Percentiles rank a stretch among this genome's conserved stretches.
phyloP scores from a whole-genome alignment of 805 yeast species.

The Blastobotrys peoriensis region DNA sequence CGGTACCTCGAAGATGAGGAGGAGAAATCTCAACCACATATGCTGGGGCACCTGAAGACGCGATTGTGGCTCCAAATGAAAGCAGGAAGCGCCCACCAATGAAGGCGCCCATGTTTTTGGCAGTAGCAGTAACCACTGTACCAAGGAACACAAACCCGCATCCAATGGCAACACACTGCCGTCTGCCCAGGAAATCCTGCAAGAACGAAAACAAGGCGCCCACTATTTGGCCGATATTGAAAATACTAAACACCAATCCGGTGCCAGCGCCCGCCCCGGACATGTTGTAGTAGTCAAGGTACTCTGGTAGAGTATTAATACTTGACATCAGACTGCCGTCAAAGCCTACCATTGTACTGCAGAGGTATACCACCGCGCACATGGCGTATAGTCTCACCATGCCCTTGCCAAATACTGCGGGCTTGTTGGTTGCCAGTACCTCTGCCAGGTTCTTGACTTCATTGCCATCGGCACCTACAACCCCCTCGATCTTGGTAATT shows the following conservation, averaged over 20 bases:
- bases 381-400: constrained; percentile 5
- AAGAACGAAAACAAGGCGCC: constrained; percentile 9
- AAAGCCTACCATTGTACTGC: constrained; percentile 9
- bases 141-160: constrained; percentile 8
- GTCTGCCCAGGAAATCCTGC: constrained; percentile 9
- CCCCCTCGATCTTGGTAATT: too few species aligned
- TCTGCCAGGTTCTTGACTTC: too few species aligned
- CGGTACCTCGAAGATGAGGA: constrained; percentile 9
- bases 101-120: constrained; percentile 4
- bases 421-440: constrained; percentile 5
- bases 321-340: constrained; percentile 13
- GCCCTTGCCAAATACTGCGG: constrained; percentile 8
- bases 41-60: constrained; percentile 6
- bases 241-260: constrained; percentile 12
- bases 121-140: constrained; percentile 6
- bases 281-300: constrained; percentile 9
- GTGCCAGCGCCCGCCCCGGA: constrained; percentile 8
- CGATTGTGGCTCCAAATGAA: constrained; percentile 3
- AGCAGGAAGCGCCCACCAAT: constrained; percentile 10
- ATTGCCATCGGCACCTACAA: too few species aligned
- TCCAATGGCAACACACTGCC: constrained; percentile 9
- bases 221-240: constrained; percentile 10
- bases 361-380: constrained; percentile 9
- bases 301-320: constrained; percentile 11
- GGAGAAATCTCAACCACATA: constrained; percentile 12